Evolutionary conservation across 2,329 filamentous ascomycete species (phyloP).

Genomic region (Curvularia hawaiiensis): DNA sequence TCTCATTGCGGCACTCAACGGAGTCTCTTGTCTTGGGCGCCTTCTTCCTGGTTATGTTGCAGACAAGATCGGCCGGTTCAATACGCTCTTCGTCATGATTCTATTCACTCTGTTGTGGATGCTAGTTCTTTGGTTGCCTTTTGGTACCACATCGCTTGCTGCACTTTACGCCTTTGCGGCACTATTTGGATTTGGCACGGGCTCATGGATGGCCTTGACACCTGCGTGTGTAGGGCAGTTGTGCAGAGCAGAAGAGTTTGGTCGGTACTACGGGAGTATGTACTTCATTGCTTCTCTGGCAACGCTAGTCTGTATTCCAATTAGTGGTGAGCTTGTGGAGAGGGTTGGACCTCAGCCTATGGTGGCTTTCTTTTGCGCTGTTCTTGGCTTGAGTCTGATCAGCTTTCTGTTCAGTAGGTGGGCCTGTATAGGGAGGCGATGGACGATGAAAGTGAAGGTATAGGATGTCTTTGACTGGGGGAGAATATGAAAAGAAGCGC

Average conservation of each 20-base stretch:
- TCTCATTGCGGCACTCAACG: conserved; percentile 49
- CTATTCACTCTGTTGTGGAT: conserved; percentile 44
- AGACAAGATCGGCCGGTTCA: conserved; percentile 50
- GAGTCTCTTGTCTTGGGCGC: conserved; percentile 48
- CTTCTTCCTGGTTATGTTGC: conserved; percentile 48
- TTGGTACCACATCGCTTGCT: conserved; percentile 37
- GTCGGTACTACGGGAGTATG: conserved; percentile 58
- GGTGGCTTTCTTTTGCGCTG: conserved; percentile 43
- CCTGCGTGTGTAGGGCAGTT: conserved; percentile 56
- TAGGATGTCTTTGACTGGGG: conserved; percentile 1
- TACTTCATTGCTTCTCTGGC: conserved; percentile 46
- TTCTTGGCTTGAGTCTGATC: conserved; percentile 39
- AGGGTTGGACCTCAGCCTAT: conserved; percentile 40
- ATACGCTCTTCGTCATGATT: conserved; percentile 47
- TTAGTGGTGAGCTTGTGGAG: conserved; percentile 44
- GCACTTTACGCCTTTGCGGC: conserved; percentile 49
- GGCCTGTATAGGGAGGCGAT: conserved; percentile 43
- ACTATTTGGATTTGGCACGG: conserved; percentile 56
- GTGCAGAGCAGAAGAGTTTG: conserved; percentile 54
- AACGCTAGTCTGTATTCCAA: conserved; percentile 44
- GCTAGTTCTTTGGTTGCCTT: conserved; percentile 44
- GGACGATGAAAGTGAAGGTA: conserved; percentile 34
- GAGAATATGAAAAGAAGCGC: not conserved
- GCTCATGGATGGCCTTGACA: conserved; percentile 52
- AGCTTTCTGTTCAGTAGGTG: conserved; percentile 43